These are phyloP conservation scores for Pseudogymnoascus sp. DNA, from an alignment of 2,329 filamentous ascomycete genomes.

Conservation along the genomic window DNA sequence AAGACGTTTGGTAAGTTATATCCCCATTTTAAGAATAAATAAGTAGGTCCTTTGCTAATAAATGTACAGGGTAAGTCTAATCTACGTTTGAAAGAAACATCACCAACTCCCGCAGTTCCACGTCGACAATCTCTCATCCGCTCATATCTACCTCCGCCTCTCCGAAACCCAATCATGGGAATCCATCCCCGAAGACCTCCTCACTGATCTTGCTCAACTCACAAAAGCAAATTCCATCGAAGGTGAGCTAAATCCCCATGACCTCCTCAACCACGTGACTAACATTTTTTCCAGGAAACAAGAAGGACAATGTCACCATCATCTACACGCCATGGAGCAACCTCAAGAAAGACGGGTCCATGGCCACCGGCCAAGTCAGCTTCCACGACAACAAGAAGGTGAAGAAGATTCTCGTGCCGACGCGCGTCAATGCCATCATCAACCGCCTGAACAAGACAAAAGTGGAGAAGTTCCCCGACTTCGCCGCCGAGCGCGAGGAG, in stretches of 20 bases:
- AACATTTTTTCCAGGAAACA: slow-evolving; percentile 59
- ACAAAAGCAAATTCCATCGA: slow-evolving; percentile 99
- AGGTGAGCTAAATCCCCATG: slow-evolving; percentile 40
- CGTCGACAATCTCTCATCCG: slow-evolving; percentile 92
- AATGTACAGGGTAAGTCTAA: slow-evolving; percentile 11
- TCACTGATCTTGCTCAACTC: slow-evolving; percentile 88
- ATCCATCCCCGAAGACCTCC: slow-evolving; percentile 60
- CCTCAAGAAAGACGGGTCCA: slow-evolving; percentile 87
- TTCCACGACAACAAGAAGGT: slow-evolving; percentile 88
- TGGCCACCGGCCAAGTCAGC: slow-evolving; percentile 89
- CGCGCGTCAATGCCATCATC: slow-evolving; percentile 81
- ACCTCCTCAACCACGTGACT: slow-evolving; percentile 11
- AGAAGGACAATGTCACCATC: slow-evolving; percentile 93
- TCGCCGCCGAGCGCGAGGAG: slow-evolving; percentile 74
- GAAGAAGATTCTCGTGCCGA: slow-evolving; percentile 68
- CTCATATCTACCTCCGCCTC: slow-evolving; percentile 90
- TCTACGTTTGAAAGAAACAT: background rate
- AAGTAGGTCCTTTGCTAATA: background rate
- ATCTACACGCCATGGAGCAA: slow-evolving; percentile 99
- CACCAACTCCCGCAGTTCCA: slow-evolving; percentile 60
- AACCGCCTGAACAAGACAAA: slow-evolving; percentile 98
- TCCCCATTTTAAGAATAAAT: slow-evolving; percentile 8
- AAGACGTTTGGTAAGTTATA: slow-evolving; percentile 75
- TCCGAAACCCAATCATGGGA: slow-evolving; percentile 77
- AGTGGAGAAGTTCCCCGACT: slow-evolving; percentile 76